phyloP scores from a whole-genome alignment of 2,329 filamentous ascomycete species.

The Canariomyces notabilis region DNA sequence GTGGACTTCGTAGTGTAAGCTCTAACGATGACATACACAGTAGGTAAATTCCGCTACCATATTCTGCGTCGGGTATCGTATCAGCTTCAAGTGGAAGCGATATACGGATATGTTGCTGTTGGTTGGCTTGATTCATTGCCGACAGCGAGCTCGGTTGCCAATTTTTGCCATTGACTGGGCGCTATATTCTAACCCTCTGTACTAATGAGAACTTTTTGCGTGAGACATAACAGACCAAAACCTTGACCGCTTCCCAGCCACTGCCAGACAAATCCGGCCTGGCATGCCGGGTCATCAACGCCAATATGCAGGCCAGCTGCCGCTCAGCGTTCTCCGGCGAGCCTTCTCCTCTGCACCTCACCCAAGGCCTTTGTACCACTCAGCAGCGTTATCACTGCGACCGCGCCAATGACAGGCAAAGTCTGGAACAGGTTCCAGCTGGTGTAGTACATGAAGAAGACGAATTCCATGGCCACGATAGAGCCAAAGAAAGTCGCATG shows the following conservation, averaged over 20 bases:
- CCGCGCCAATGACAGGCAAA: constrained; percentile 64
- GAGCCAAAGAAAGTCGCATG: constrained; percentile 84
- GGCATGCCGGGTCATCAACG: not conserved
- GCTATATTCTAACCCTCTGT: not conserved
- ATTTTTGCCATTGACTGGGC: too few relatives aligned
- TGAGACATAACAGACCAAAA: not conserved
- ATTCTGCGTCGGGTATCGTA: too few relatives aligned
- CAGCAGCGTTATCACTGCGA: constrained; percentile 69
- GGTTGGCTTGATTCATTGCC: too few relatives aligned
- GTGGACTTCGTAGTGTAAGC: too few relatives aligned
- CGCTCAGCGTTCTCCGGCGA: constrained; percentile 62
- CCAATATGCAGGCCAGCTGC: not conserved
- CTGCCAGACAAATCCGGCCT: not conserved
- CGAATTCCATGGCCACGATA: constrained; percentile 77
- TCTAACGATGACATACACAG: too few relatives aligned
- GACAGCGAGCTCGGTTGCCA: too few relatives aligned
- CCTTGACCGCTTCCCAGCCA: not conserved
- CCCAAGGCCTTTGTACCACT: constrained; percentile 86
- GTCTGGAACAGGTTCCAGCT: constrained; percentile 89
- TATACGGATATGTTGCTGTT: too few relatives aligned
- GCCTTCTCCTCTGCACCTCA: constrained; percentile 83
- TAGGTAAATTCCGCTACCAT: too few relatives aligned
- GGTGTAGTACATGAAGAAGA: constrained; percentile 93
- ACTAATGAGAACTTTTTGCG: not conserved
- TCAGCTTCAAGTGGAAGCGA: too few relatives aligned